Percentiles rank a stretch among this genome's conserved stretches.
phyloP scores from a whole-genome alignment of 2,329 filamentous ascomycete genomes.

The Dactylellina haptotyla region DNA sequence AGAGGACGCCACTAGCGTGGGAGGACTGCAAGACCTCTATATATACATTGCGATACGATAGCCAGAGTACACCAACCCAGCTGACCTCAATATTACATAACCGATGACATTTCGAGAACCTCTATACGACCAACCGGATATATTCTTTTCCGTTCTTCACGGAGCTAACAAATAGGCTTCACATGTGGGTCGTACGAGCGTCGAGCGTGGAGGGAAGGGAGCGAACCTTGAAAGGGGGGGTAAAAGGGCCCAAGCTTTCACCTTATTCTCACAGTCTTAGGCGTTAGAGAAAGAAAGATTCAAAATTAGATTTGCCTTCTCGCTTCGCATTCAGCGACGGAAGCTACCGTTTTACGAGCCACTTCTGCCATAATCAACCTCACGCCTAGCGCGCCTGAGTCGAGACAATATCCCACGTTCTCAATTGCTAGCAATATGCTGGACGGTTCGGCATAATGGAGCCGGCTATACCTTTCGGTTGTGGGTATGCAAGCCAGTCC shows the following conservation, averaged over 20 bases:
- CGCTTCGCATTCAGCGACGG: not conserved
- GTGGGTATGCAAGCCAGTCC: too few relatives aligned
- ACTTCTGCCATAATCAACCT: too few relatives aligned
- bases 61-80: not conserved
- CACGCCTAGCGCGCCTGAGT: too few relatives aligned
- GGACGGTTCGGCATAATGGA: too few relatives aligned
- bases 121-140: slow-evolving; percentile 15
- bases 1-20: too few relatives aligned
- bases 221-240: too few relatives aligned
- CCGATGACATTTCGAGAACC: not conserved
- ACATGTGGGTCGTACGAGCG: not conserved
- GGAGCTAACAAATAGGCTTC: not conserved
- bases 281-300: not conserved
- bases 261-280: too few relatives aligned
- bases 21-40: not conserved
- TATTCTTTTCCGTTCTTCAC: slow-evolving; percentile 7
- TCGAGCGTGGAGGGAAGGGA: not conserved
- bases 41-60: slow-evolving; percentile 7
- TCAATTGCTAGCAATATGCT: too few relatives aligned
- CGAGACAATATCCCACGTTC: too few relatives aligned
- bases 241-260: too few relatives aligned
- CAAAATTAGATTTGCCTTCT: not conserved
- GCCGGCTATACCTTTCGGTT: too few relatives aligned
- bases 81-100: slow-evolving; percentile 20
- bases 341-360: not conserved